Evolutionary conservation across 1,139 yeast genomes (phyloP).

Genomic region (Hansenula sp.): DNA sequence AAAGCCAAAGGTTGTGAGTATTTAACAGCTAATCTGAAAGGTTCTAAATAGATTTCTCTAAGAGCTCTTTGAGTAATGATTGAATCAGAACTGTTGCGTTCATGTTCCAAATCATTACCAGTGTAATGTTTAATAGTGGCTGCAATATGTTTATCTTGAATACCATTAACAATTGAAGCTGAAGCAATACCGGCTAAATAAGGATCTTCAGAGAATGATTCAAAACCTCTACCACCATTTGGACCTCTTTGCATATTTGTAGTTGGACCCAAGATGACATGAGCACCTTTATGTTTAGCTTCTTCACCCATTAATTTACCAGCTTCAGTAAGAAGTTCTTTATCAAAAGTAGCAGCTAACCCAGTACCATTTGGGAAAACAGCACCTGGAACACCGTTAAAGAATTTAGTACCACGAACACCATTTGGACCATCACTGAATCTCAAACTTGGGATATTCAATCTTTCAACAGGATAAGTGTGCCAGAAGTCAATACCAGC

Average conservation of each 20-base stretch:
- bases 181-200: slow-evolving; percentile 49
- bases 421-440: slow-evolving; percentile 54
- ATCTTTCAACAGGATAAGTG: slow-evolving; percentile 43
- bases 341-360: slow-evolving; percentile 31
- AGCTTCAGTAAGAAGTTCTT: slow-evolving; percentile 35
- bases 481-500: slow-evolving; percentile 56
- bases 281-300: slow-evolving; percentile 51
- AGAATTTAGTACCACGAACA: slow-evolving; percentile 45
- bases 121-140: slow-evolving; percentile 60
- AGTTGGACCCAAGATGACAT: slow-evolving; percentile 57
- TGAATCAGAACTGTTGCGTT: slow-evolving; percentile 44
- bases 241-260: slow-evolving; percentile 53
- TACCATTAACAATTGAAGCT: slow-evolving; percentile 45
- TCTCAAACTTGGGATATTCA: slow-evolving; percentile 35
- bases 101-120: slow-evolving; percentile 57
- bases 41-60: slow-evolving; percentile 56
- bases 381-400: slow-evolving; percentile 43
- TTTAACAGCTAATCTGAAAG: slow-evolving; percentile 55
- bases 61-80: slow-evolving; percentile 52
- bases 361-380: slow-evolving; percentile 46
- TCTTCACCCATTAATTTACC: slow-evolving; percentile 47
- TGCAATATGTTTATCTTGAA: slow-evolving; percentile 46
- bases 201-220: slow-evolving; percentile 61
- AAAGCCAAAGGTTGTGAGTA: slow-evolving; percentile 43
- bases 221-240: slow-evolving; percentile 62